Percentiles rank a stretch among this genome's conserved stretches.
Conservation (phyloP, 805 yeast genomes). For the Metschnikowia picachoensis region DNA sequence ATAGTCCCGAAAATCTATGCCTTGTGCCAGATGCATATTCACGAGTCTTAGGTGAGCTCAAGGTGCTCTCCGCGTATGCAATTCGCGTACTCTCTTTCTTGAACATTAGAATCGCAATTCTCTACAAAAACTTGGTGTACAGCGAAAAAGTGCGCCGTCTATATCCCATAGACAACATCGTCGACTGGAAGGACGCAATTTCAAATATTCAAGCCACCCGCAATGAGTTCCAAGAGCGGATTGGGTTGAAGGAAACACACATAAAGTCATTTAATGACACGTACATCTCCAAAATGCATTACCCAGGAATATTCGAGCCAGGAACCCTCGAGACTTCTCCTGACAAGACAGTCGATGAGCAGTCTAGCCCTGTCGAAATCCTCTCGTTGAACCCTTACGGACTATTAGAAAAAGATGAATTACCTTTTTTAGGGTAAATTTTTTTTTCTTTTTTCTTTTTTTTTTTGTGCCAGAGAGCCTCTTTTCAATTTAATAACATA, state of each 20-base stretch:
- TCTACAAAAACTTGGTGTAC: conserved; percentile 29
- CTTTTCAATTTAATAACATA: too few species aligned
- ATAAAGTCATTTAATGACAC: conserved; percentile 16
- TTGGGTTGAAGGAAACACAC: conserved; percentile 25
- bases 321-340: not conserved
- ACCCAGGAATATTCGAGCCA: conserved; percentile 9
- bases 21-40: conserved; percentile 16
- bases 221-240: conserved; percentile 19
- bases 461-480: too few species aligned
- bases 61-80: conserved; percentile 25
- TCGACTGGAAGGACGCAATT: conserved; percentile 27
- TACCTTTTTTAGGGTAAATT: conserved; percentile 3
- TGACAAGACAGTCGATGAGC: not conserved
- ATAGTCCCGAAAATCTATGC: conserved; percentile 13
- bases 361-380: conserved; percentile 7
- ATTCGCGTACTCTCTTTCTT: conserved; percentile 31
- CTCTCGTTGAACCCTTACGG: conserved; percentile 12
- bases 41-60: conserved; percentile 16
- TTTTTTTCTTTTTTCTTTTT: too few species aligned
- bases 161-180: conserved; percentile 23
- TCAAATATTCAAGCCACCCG: conserved; percentile 24
- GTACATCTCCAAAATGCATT: conserved; percentile 12
- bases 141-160: conserved; percentile 19
- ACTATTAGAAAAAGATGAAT: conserved; percentile 10
- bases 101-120: conserved; percentile 23